Conservation (phyloP, 192 early-diverging fungal genomes). For the Coemansia sp. region DNA sequence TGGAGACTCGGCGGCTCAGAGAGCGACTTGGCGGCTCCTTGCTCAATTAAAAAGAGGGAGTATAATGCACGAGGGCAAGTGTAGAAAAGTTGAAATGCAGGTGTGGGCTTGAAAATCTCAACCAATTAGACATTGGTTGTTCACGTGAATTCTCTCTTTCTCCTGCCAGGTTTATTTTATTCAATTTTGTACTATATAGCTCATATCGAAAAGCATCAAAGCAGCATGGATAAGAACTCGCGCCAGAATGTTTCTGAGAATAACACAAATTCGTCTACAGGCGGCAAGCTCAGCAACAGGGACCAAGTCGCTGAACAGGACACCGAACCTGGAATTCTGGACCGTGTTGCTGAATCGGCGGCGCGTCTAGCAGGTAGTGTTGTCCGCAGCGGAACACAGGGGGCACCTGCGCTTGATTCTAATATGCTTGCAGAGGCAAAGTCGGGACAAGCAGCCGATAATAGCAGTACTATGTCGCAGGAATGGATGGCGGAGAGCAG, state of each 20-base stretch:
- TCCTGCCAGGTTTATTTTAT: background rate
- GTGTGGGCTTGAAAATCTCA: no score
- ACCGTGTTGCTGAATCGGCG: conserved; percentile 34
- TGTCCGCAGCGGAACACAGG: conserved; percentile 11
- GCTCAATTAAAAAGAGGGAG: background rate
- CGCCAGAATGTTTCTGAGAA: background rate
- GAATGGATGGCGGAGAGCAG: conserved; percentile 25
- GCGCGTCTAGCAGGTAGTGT: conserved; percentile 25
- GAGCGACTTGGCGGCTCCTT: no score
- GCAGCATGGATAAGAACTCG: background rate
- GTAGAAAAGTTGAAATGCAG: no score
- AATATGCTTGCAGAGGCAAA: conserved; percentile 27
- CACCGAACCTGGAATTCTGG: conserved; percentile 9
- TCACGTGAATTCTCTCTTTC: background rate
- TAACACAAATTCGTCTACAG: background rate
- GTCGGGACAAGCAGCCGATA: conserved; percentile 11
- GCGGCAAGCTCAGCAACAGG: background rate
- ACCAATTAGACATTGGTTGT: no score
- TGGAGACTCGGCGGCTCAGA: no score
- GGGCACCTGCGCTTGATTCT: conserved; percentile 8
- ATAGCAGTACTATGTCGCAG: conserved; percentile 11
- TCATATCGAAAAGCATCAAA: background rate
- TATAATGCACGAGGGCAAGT: no score
- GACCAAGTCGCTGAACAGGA: background rate
- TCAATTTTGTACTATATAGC: background rate